These are phyloP conservation scores for Zasmidium citrigriseum DNA, from an alignment of 2,329 filamentous ascomycete species.

Conservation along the genomic window DNA sequence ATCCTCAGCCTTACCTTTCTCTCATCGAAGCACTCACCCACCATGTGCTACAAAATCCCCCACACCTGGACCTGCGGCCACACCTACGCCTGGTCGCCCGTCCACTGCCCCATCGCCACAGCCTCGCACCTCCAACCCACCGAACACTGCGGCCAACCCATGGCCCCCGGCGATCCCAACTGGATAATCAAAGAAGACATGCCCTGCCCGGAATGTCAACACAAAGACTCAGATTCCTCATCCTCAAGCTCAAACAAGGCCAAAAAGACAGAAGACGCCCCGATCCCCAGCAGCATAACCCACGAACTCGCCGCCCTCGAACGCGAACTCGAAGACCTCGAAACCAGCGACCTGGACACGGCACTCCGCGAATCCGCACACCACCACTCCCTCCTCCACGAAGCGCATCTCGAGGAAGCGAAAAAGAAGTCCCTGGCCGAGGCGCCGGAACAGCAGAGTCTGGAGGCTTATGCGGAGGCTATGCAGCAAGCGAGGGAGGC, in stretches of 20 bases:
- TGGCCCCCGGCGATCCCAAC: background rate
- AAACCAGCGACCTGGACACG: background rate
- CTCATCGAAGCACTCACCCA: too few species aligned
- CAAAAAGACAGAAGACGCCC: too few species aligned
- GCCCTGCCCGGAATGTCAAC: background rate
- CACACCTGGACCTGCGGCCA: background rate
- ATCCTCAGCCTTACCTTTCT: too few species aligned
- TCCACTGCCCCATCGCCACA: background rate
- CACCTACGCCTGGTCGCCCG: background rate
- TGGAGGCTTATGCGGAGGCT: background rate
- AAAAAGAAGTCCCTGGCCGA: background rate
- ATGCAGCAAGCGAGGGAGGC: background rate
- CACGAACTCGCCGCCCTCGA: background rate
- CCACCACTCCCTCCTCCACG: background rate
- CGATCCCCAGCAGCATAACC: too few species aligned
- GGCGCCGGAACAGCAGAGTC: background rate
- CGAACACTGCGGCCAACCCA: background rate
- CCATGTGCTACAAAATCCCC: background rate
- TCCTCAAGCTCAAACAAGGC: too few species aligned
- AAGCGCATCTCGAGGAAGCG: background rate
- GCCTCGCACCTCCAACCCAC: background rate
- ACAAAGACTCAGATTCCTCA: background rate
- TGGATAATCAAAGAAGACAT: background rate
- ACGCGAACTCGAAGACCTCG: background rate
- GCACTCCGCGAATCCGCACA: background rate